Evolutionary conservation across 805 yeast genomes (phyloP).

Genomic region (Hanseniaspora lachancei): DNA sequence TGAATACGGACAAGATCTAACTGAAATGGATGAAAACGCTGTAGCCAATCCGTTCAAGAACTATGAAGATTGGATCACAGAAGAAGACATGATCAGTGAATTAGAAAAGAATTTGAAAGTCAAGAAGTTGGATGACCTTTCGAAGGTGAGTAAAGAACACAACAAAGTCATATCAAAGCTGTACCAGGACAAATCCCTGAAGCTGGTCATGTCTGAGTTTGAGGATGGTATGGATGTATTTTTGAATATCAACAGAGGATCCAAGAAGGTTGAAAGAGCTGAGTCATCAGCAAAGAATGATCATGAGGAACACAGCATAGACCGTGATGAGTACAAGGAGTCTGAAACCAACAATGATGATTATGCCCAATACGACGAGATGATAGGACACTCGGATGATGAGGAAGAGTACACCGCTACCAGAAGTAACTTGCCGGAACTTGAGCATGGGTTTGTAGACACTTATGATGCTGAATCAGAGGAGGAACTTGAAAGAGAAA

Average conservation of each 20-base stretch:
- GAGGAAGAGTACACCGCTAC: slow-evolving; percentile 33
- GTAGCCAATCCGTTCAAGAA: slow-evolving; percentile 6
- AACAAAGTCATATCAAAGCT: slow-evolving; percentile 28
- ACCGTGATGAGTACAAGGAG: slow-evolving; percentile 19
- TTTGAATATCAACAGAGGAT: slow-evolving; percentile 24
- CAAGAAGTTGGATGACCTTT: slow-evolving; percentile 28
- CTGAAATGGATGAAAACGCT: slow-evolving; percentile 12
- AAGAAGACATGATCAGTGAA: slow-evolving; percentile 6
- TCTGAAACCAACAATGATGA: slow-evolving; percentile 23
- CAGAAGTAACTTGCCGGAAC: slow-evolving; percentile 43
- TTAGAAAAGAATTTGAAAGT: slow-evolving; percentile 22
- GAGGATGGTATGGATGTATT: slow-evolving; percentile 30
- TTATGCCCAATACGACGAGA: not conserved
- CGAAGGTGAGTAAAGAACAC: slow-evolving; percentile 18
- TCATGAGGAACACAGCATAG: slow-evolving; percentile 17
- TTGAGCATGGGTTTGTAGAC: slow-evolving; percentile 44
- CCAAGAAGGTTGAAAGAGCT: slow-evolving; percentile 18
- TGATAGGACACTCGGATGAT: slow-evolving; percentile 22
- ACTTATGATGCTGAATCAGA: slow-evolving; percentile 53
- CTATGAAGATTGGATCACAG: slow-evolving; percentile 7
- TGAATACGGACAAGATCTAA: slow-evolving; percentile 7
- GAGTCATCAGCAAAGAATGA: slow-evolving; percentile 16
- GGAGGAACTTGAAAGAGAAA: slow-evolving; percentile 38
- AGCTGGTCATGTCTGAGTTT: slow-evolving; percentile 33
- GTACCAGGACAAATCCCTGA: slow-evolving; percentile 34